These are phyloP conservation scores for Conidiobolus incongruus DNA, from an alignment of 371 early-diverging fungal species.

Conservation along the genomic window DNA sequence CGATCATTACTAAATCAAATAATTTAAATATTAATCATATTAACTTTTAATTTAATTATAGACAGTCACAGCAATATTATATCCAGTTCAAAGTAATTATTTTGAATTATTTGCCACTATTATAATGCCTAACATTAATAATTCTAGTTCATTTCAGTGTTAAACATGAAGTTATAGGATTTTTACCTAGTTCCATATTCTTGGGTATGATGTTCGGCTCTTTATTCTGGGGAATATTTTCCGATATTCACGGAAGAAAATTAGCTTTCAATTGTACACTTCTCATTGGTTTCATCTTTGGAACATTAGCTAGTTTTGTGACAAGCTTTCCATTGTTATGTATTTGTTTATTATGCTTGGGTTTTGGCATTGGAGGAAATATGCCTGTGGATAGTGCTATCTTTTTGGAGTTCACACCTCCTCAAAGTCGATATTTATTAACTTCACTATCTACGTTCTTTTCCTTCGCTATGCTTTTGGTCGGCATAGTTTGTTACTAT, in stretches of 20 bases:
- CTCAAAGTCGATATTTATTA: slow-evolving; percentile 46
- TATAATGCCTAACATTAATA: too few relatives aligned
- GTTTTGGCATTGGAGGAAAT: slow-evolving; percentile 74
- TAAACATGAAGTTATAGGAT: slow-evolving; percentile 28
- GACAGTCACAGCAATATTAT: too few relatives aligned
- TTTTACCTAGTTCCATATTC: slow-evolving; percentile 38
- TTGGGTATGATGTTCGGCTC: slow-evolving; percentile 68
- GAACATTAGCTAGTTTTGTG: slow-evolving; percentile 36
- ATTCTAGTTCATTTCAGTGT: slow-evolving; percentile 38
- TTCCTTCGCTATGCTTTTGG: too few relatives aligned
- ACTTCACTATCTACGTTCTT: slow-evolving; percentile 70
- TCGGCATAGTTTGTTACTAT: too few relatives aligned
- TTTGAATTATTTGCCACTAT: too few relatives aligned
- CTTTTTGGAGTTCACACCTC: slow-evolving; percentile 68
- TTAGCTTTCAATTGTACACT: slow-evolving; percentile 56
- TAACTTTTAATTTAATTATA: too few relatives aligned
- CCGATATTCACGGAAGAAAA: slow-evolving; percentile 49
- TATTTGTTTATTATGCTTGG: slow-evolving; percentile 33
- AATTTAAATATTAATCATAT: too few relatives aligned
- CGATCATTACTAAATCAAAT: too few relatives aligned
- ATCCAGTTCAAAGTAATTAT: too few relatives aligned
- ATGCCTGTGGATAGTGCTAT: slow-evolving; percentile 75
- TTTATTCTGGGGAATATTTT: slow-evolving; percentile 58
- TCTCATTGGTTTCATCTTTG: slow-evolving; percentile 44
- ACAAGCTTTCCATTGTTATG: slow-evolving; percentile 38